A percentile compares a stretch with the other conserved stretches of the same genome.
Evolutionary conservation across 768 basidiomycete genomes (phyloP).

Genomic region (Mrakia frigida): DNA sequence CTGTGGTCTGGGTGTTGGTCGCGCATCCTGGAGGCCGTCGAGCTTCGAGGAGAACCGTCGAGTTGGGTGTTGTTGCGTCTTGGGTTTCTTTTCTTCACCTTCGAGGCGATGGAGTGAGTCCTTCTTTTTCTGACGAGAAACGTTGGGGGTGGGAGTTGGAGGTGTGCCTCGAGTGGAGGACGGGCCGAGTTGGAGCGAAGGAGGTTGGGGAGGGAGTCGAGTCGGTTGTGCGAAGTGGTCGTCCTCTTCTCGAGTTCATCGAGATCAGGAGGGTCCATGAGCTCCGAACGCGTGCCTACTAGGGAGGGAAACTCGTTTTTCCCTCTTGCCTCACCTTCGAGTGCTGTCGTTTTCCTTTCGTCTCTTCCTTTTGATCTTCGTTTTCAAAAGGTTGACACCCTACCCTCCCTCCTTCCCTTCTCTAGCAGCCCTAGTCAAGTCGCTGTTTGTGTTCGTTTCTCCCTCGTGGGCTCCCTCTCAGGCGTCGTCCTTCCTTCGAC

Average conservation of each 20-base stretch:
- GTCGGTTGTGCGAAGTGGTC: neutral
- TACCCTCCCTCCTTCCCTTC: neutral
- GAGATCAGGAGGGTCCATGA: neutral
- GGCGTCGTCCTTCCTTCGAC: neutral
- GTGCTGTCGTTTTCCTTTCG: neutral
- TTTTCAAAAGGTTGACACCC: neutral
- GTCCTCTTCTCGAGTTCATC: too few species aligned
- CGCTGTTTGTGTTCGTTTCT: neutral
- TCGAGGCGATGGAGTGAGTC: neutral
- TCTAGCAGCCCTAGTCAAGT: neutral
- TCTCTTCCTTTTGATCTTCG: neutral
- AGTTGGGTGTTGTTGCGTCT: neutral
- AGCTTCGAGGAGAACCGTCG: neutral
- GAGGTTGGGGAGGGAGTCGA: neutral
- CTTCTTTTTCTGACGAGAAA: neutral
- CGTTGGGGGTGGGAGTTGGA: too few species aligned
- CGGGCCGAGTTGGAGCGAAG: neutral
- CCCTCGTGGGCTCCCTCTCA: slow-evolving; percentile 64
- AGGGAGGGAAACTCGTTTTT: neutral
- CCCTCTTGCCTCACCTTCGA: neutral
- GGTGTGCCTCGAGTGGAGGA: neutral
- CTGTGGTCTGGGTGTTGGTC: too few species aligned
- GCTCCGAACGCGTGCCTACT: neutral
- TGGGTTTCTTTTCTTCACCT: neutral
- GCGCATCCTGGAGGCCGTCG: too few species aligned